Percentiles rank a stretch among this genome's conserved stretches.
Evolutionary conservation across 2,329 filamentous ascomycete species (phyloP).

Genomic region (Pleoardoris graminearum): DNA sequence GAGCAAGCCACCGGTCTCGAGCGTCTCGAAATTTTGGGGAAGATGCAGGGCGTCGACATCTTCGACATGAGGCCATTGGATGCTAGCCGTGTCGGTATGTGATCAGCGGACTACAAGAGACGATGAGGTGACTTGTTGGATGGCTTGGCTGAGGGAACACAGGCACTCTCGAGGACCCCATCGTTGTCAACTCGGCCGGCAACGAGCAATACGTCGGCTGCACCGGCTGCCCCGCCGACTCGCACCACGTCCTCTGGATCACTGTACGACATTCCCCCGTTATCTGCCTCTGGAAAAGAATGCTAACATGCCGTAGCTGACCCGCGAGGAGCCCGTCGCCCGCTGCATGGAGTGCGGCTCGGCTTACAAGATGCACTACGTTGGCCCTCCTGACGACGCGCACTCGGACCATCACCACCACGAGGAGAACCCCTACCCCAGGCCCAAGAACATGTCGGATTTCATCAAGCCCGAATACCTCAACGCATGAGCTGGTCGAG

Average conservation of each 20-base stretch:
- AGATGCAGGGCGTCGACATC: constrained; percentile 97
- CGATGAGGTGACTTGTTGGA: not conserved
- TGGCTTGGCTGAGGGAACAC: constrained; percentile 23
- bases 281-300: not conserved
- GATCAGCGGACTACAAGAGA: constrained; percentile 1
- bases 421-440: constrained; percentile 59
- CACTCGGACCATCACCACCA: constrained; percentile 62
- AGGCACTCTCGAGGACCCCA: constrained; percentile 86
- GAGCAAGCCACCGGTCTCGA: constrained; percentile 97
- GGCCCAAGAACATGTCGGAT: constrained; percentile 93
- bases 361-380: constrained; percentile 97
- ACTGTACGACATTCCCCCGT: constrained; percentile 61
- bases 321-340: constrained; percentile 86
- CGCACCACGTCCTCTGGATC: constrained; percentile 88
- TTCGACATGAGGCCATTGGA: constrained; percentile 99
- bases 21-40: constrained; percentile 97
- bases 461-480: constrained; percentile 94
- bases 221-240: constrained; percentile 91
- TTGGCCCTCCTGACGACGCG: constrained; percentile 77
- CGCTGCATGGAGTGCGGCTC: constrained; percentile 96
- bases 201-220: constrained; percentile 97
- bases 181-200: constrained; percentile 86
- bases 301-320: constrained; percentile 60
- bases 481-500: constrained; percentile 55
- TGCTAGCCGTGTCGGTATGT: constrained; percentile 78